Evolutionary conservation across 345 rosid genomes (phyloP).

Genomic region (Euphorbia pulcherrima): DNA sequence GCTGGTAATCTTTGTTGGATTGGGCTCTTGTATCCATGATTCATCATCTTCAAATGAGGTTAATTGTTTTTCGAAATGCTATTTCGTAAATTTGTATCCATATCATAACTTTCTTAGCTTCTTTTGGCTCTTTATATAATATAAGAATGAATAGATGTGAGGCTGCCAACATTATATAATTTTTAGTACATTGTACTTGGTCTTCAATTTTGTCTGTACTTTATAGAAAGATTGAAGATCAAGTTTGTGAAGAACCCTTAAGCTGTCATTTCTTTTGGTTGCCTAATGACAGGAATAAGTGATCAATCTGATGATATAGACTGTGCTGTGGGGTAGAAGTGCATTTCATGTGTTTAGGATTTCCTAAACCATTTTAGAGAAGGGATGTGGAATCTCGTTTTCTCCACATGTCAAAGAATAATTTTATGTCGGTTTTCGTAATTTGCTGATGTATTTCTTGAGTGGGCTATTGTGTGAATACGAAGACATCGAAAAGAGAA

Average conservation of each 20-base stretch:
- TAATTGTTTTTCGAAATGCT: neutral
- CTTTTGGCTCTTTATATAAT: neutral
- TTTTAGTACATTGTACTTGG: neutral
- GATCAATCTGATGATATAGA: too few species aligned
- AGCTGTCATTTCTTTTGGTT: neutral
- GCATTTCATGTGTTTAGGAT: neutral
- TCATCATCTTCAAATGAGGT: constrained; percentile 29
- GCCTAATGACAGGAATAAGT: neutral
- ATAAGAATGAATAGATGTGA: neutral
- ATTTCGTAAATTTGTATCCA: neutral
- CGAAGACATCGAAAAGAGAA: neutral
- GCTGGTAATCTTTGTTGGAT: constrained; percentile 20
- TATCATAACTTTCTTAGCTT: neutral
- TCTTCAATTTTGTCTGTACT: neutral
- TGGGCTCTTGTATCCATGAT: constrained; percentile 10
- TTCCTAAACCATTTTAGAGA: neutral
- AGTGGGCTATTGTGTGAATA: neutral
- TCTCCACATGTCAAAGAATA: neutral
- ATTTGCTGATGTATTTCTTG: neutral
- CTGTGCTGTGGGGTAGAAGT: neutral
- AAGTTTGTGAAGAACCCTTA: neutral
- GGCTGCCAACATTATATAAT: too few species aligned
- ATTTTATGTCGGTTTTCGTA: neutral
- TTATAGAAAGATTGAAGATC: neutral
- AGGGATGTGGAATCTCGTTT: neutral